Conservation (phyloP, 1,284 basidiomycete genomes). For the Ceratobasidium theobromae region DNA sequence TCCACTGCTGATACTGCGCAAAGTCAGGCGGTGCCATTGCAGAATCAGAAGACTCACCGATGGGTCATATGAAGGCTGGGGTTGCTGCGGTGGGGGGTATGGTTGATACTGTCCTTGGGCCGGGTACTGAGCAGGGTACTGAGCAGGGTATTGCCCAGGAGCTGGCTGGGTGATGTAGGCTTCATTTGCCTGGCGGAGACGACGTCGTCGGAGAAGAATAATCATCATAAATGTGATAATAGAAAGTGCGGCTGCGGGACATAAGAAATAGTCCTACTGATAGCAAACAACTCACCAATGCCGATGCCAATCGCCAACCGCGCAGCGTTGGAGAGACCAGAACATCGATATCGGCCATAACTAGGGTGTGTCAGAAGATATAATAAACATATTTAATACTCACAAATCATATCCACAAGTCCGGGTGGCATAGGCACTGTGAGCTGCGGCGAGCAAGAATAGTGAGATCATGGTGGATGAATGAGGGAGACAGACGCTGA, state of each 20-base stretch:
- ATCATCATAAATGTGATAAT: background rate
- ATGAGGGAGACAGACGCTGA: background rate
- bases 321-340: conserved; percentile 31
- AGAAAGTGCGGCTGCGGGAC: background rate
- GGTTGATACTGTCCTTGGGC: conserved; percentile 4
- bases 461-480: conserved; percentile 26
- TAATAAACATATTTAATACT: background rate
- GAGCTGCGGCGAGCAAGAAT: background rate
- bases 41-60: background rate
- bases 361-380: background rate
- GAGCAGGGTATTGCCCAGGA: background rate
- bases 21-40: background rate
- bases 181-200: conserved; percentile 16
- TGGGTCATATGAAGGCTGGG: conserved; percentile 21
- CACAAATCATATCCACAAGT: conserved; percentile 29
- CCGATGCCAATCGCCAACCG: conserved; percentile 35
- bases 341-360: conserved; percentile 34
- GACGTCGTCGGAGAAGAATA: conserved; percentile 26
- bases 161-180: conserved; percentile 20
- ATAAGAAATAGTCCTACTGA: background rate
- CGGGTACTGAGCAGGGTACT: background rate
- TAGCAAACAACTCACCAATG: conserved; percentile 1
- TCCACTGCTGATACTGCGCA: conserved; percentile 8
- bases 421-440: conserved; percentile 14
- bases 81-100: background rate